A percentile compares a stretch with the other conserved stretches of the same genome.
phyloP scores from a whole-genome alignment of 441 rosid genomes.

The Croton setiger region DNA sequence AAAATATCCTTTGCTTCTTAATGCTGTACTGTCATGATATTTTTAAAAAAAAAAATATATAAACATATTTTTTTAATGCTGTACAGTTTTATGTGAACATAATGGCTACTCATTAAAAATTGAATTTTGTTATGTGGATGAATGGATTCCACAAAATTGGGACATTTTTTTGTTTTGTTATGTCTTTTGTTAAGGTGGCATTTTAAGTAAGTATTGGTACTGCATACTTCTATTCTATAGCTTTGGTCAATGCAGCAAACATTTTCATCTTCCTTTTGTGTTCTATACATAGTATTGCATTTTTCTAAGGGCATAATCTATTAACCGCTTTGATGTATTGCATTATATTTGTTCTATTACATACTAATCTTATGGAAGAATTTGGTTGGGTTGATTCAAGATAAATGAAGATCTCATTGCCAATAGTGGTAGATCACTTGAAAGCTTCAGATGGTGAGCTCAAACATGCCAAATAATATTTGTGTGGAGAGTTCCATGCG shows the following conservation, averaged over 20 bases:
- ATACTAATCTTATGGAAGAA: neutral
- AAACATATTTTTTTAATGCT: no score
- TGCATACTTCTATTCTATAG: neutral
- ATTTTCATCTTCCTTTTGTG: neutral
- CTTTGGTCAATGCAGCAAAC: neutral
- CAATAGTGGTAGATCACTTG: conserved; percentile 80
- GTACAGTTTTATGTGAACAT: no score
- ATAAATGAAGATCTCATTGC: conserved; percentile 75
- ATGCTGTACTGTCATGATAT: no score
- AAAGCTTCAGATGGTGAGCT: conserved; percentile 53
- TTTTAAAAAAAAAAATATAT: no score
- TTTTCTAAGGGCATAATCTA: no score
- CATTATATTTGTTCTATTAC: neutral
- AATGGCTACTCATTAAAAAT: no score
- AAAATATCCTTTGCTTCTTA: no score
- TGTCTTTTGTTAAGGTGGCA: conserved; percentile 72
- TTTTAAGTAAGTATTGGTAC: conserved; percentile 73
- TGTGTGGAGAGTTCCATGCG: neutral
- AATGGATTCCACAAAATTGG: no score
- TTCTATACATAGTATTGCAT: neutral
- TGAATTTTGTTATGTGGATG: no score
- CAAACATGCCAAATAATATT: neutral
- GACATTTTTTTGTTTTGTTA: neutral
- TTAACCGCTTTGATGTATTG: no score
- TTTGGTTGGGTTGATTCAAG: conserved; percentile 51